These are phyloP conservation scores for Allium fistulosum DNA, from an alignment of 106 monocot genomes.

Conservation along the genomic window DNA sequence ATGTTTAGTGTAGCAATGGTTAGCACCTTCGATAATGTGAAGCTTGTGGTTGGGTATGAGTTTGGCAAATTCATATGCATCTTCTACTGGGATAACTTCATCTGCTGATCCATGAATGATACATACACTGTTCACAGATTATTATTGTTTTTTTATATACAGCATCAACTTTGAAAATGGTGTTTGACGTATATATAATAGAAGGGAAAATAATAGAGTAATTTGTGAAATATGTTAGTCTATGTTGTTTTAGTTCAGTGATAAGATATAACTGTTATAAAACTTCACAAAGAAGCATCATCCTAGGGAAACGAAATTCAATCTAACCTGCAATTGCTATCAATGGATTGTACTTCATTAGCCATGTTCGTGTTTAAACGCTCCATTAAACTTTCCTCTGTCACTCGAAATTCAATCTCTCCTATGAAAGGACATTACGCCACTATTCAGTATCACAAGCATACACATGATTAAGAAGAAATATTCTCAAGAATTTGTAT, in stretches of 20 bases:
- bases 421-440: slow-evolving; percentile 25
- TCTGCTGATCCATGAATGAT: slow-evolving; percentile 83
- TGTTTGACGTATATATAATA: no score
- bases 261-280: neutral
- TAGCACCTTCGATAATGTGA: slow-evolving; percentile 59
- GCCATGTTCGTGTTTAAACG: slow-evolving; percentile 62
- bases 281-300: neutral
- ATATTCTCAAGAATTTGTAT: neutral
- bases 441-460: neutral
- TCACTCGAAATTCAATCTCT: slow-evolving; percentile 51
- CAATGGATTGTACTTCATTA: slow-evolving; percentile 48
- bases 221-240: neutral
- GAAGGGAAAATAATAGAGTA: neutral
- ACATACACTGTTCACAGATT: slow-evolving; percentile 37
- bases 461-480: neutral
- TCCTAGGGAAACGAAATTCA: neutral
- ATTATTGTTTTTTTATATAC: neutral
- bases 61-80: slow-evolving; percentile 53
- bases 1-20: slow-evolving; percentile 53
- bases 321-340: slow-evolving; percentile 44
- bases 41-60: slow-evolving; percentile 59
- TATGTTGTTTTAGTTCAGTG: neutral
- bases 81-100: slow-evolving; percentile 58
- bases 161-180: neutral
- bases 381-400: slow-evolving; percentile 73